Evolutionary conservation across 176 grass and related monocot genomes (phyloP).

Genomic region (Raddia guianensis): DNA sequence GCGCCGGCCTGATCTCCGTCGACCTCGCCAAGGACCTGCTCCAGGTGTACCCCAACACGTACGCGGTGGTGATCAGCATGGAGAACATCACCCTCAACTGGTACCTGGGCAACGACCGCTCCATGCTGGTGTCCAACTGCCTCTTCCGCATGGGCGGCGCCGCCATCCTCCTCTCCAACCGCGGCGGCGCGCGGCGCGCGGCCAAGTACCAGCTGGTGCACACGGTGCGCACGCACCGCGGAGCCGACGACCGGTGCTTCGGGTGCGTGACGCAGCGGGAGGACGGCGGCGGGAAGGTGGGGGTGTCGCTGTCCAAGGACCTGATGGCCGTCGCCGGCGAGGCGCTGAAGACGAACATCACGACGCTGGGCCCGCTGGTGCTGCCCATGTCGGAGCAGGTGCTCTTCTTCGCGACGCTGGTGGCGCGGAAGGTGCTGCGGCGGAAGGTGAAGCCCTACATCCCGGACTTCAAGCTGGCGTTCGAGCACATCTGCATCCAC

Average conservation of each 20-base stretch:
- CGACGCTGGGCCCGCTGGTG: constrained; percentile 54
- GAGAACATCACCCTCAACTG: constrained; percentile 72
- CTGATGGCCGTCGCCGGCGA: constrained; percentile 59
- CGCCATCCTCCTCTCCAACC: constrained; percentile 52
- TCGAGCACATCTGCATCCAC: constrained; percentile 84
- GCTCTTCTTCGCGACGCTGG: constrained; percentile 62
- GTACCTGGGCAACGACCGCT: constrained; percentile 60
- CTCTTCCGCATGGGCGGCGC: constrained; percentile 63
- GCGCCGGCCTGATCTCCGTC: constrained; percentile 54
- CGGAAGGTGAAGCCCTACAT: constrained; percentile 60
- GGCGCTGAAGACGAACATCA: constrained; percentile 67
- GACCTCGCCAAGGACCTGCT: constrained; percentile 63
- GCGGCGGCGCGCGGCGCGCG: background rate
- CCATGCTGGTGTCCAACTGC: constrained; percentile 67
- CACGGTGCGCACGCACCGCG: constrained; percentile 63
- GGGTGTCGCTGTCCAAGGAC: constrained; percentile 59
- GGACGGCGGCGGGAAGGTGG: constrained; percentile 39
- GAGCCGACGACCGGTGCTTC: constrained; percentile 57
- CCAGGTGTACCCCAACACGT: constrained; percentile 41
- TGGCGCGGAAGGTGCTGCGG: constrained; percentile 36
- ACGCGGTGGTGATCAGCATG: constrained; percentile 61
- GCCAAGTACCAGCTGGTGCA: constrained; percentile 78
- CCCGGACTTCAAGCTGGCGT: constrained; percentile 76
- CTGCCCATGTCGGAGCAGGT: constrained; percentile 62
- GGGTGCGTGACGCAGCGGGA: constrained; percentile 44